Evolutionary conservation across 2,329 filamentous ascomycete species (phyloP).

Genomic region (Colletotrichum siamense): DNA sequence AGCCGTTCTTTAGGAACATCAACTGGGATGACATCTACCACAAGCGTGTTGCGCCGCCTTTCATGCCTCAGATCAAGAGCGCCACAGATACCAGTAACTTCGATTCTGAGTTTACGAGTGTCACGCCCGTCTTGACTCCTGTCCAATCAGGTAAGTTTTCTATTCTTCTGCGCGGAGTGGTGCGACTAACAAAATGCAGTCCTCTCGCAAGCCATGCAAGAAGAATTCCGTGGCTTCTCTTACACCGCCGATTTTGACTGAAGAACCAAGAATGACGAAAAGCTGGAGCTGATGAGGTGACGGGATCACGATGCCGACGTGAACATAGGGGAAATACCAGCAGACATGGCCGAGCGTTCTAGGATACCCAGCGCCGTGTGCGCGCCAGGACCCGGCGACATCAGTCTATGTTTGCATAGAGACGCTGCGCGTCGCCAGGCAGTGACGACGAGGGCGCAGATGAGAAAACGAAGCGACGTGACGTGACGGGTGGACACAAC

Average conservation of each 20-base stretch:
- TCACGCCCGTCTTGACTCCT: constrained; percentile 94
- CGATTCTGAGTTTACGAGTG: constrained; percentile 97
- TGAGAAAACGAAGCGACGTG: background rate
- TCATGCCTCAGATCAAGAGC: constrained; percentile 87
- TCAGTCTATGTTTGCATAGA: background rate
- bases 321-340: background rate
- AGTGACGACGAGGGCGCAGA: background rate
- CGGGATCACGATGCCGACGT: background rate
- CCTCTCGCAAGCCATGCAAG: constrained; percentile 97
- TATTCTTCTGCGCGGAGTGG: background rate
- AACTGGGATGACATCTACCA: constrained; percentile 99
- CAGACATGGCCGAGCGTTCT: background rate
- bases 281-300: background rate
- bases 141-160: constrained; percentile 87
- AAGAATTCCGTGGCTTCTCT: constrained; percentile 98
- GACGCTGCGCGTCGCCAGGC: background rate
- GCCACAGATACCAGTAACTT: constrained; percentile 99
- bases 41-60: constrained; percentile 89
- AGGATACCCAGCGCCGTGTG: background rate
- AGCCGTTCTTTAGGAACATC: constrained; percentile 96
- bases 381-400: background rate
- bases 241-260: constrained; percentile 92
- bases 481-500: background rate
- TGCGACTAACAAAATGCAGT: constrained; percentile 57
- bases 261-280: constrained; percentile 15